Evolutionary conservation across 2,329 filamentous ascomycete genomes (phyloP), one percentile per base, ranked within the genome.

Genomic region (Coniosporium tulheliwenetii): DNA sequence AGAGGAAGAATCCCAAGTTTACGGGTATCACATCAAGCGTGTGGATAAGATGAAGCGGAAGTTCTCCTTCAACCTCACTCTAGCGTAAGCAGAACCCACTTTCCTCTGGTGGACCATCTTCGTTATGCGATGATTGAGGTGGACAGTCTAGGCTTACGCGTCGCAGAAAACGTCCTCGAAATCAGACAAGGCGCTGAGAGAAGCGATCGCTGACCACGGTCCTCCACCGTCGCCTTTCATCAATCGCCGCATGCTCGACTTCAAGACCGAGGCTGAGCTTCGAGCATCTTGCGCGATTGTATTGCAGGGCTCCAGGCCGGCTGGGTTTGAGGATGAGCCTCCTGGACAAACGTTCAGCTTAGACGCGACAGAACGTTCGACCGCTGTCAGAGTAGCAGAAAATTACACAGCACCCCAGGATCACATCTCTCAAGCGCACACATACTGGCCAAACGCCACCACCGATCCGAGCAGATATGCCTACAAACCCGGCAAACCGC

Each of bases 211-310:
- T 36, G 42, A 39, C 55, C 53, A 37, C 16, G 48, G 47, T 36
- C 50, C 62, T 40, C 57, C 58, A 16, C 51, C 57, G 31, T 60
- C 63, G 40, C 57, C 63, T 35, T 61, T 60, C 44, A 65, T 65
- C 45, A 57, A 58, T 41, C 63, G 64, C 35, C 62, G 62, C 41
- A 56, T 59, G 16, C 58, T 70, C 41, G 54, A 63, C 12, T 47
- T 54, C 16, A 52, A 58, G 31, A 55, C 61, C 37, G 65, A 69
- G 43, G 54, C 55, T 26, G 63, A 69, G 44, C 52, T 70, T 39
- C 63, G 64, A 44, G 48, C 54, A 36, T 63, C 65, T 41, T 70
- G 66, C 50, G 58, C 60, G 15, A 58, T 59, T 40, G 59, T 70
- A 41, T 52, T 67, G 41, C 51, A 55, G 26, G 52, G 58, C 41